Evolutionary conservation across 345 rosid genomes (phyloP).

Genomic region (Euphorbia pulcherrima): DNA sequence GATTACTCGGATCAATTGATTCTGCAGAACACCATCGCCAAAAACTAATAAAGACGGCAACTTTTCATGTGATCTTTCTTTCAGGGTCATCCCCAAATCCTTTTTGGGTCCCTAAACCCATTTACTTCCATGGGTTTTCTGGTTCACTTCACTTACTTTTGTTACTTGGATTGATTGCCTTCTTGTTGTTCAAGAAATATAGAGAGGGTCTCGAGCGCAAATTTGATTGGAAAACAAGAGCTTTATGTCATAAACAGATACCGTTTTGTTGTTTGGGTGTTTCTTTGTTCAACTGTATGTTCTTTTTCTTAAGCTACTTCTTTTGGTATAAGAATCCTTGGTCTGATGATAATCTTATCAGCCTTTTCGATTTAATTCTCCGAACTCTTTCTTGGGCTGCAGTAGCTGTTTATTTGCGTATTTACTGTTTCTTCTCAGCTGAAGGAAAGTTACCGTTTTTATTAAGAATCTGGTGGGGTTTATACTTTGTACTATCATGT

Average conservation of each 20-base stretch:
- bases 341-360: constrained; percentile 43
- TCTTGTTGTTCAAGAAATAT: constrained; percentile 3
- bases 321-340: constrained; percentile 54
- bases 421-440: constrained; percentile 21
- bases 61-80: not conserved
- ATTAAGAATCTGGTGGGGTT: constrained; percentile 66
- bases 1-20: too few species aligned
- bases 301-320: constrained; percentile 52
- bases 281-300: constrained; percentile 44
- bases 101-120: constrained; percentile 28
- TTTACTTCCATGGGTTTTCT: constrained; percentile 34
- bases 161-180: constrained; percentile 22
- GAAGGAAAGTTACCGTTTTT: constrained; percentile 38
- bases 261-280: not conserved
- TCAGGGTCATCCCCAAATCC: constrained; percentile 5
- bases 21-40: not conserved
- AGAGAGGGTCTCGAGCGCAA: not conserved
- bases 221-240: constrained; percentile 8
- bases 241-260: constrained; percentile 27
- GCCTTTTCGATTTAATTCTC: constrained; percentile 50
- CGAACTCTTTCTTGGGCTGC: constrained; percentile 62
- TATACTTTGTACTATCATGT: constrained; percentile 50
- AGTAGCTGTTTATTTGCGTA: constrained; percentile 34
- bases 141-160: constrained; percentile 29
- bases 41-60: not conserved